Percentiles rank a stretch among this genome's conserved stretches.
Conservation (phyloP, 148 eudicot species). For the Persicaria maculosa region DNA sequence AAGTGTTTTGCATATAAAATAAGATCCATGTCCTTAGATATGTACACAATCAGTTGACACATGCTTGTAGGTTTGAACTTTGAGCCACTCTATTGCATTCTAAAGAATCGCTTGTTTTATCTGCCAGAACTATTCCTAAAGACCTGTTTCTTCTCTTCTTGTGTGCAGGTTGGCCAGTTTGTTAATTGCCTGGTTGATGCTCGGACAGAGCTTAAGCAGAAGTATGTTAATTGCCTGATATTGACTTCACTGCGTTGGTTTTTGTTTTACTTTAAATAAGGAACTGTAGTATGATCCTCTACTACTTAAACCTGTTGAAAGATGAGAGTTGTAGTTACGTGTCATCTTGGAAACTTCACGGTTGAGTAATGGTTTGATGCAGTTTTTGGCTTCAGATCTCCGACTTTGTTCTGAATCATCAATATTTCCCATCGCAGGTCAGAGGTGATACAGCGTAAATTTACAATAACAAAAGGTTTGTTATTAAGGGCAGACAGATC, state of each 20-base stretch:
- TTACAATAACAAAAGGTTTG: conserved; percentile 62
- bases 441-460: conserved; percentile 50
- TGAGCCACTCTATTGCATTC: background rate
- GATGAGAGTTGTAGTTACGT: background rate
- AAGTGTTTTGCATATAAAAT: background rate
- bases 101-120: background rate
- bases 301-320: background rate
- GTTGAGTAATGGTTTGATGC: background rate
- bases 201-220: conserved; percentile 49
- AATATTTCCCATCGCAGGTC: conserved; percentile 31
- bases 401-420: background rate
- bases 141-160: background rate
- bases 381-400: background rate
- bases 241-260: background rate
- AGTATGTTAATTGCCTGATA: conserved; percentile 46
- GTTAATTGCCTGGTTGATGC: conserved; percentile 60
- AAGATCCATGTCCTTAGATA: background rate
- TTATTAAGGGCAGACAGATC: conserved; percentile 68
- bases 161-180: conserved; percentile 57
- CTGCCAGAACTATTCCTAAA: background rate
- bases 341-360: background rate
- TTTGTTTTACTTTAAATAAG: background rate
- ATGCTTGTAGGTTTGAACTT: background rate
- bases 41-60: background rate
- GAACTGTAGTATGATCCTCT: background rate